Evolutionary conservation across 140 eudicot species (phyloP).

Genomic region (Ambrosia hybrid): DNA sequence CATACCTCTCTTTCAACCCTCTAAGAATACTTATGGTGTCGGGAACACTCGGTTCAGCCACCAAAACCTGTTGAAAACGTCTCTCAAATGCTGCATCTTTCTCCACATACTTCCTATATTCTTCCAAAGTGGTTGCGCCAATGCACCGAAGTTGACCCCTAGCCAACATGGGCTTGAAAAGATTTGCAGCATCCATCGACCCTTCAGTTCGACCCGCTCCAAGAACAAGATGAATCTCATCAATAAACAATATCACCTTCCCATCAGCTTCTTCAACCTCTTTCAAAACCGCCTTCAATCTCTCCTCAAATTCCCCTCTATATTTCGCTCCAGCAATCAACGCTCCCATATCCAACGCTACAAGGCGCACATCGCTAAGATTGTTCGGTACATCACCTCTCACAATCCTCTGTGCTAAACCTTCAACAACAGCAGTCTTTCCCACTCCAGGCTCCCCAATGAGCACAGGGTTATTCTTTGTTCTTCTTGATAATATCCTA

Average conservation of each 20-base stretch:
- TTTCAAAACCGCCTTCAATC: slow-evolving; percentile 78
- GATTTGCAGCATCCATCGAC: slow-evolving; percentile 93
- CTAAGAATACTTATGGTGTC: slow-evolving; percentile 76
- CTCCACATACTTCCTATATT: slow-evolving; percentile 84
- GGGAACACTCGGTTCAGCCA: slow-evolving; percentile 85
- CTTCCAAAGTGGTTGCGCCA: slow-evolving; percentile 88
- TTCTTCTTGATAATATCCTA: slow-evolving; percentile 74
- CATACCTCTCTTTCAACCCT: slow-evolving; percentile 60
- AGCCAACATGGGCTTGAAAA: slow-evolving; percentile 92
- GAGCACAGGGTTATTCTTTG: slow-evolving; percentile 87
- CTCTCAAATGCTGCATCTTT: slow-evolving; percentile 96
- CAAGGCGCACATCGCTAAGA: slow-evolving; percentile 70
- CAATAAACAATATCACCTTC: slow-evolving; percentile 80
- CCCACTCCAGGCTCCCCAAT: slow-evolving; percentile 98
- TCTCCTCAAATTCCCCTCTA: slow-evolving; percentile 91
- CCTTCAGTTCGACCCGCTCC: slow-evolving; percentile 94
- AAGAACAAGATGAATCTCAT: slow-evolving; percentile 81
- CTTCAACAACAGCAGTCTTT: slow-evolving; percentile 94
- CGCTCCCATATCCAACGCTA: slow-evolving; percentile 93
- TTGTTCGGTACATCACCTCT: slow-evolving; percentile 87
- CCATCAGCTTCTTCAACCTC: slow-evolving; percentile 97
- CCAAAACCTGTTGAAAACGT: slow-evolving; percentile 91
- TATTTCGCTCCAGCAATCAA: slow-evolving; percentile 86
- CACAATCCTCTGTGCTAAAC: slow-evolving; percentile 87
- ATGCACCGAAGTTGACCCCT: slow-evolving; percentile 89